Conservation (phyloP, 2,329 filamentous ascomycete genomes). For the Alternaria gansuensis region DNA sequence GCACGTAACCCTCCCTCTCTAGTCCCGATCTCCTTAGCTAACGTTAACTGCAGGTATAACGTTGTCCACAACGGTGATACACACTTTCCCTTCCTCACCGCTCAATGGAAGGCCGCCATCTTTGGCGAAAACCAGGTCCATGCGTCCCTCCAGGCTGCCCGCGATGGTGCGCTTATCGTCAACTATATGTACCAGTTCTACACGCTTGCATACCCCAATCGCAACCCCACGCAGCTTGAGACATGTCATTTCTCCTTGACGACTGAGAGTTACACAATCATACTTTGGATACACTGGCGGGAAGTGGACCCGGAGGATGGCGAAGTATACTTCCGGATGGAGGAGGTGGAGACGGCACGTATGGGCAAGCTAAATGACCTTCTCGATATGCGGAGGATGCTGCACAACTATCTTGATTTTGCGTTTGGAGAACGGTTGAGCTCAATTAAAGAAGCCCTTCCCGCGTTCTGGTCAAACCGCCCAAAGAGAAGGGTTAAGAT, state of each 20-base stretch:
- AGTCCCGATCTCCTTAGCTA: constrained; percentile 4
- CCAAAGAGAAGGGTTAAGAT: constrained; percentile 10
- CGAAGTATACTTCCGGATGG: constrained; percentile 25
- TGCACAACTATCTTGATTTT: constrained; percentile 24
- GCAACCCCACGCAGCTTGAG: constrained; percentile 23
- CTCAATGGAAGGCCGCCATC: constrained; percentile 26
- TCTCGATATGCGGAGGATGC: constrained; percentile 16
- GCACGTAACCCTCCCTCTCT: constrained; percentile 8
- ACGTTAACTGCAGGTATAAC: constrained; percentile 21
- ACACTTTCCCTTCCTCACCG: constrained; percentile 28
- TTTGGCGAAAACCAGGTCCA: constrained; percentile 26
- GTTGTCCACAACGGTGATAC: constrained; percentile 23
- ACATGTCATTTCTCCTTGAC: constrained; percentile 26
- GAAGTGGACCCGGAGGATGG: constrained; percentile 20
- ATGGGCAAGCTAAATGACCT: constrained; percentile 22
- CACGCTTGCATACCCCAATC: constrained; percentile 23
- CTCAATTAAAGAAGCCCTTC: constrained; percentile 23
- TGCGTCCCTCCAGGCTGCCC: constrained; percentile 24
- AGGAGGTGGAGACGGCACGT: constrained; percentile 21
- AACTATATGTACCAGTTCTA: constrained; percentile 31
- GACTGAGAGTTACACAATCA: constrained; percentile 16
- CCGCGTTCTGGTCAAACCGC: constrained; percentile 23
- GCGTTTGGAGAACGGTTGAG: constrained; percentile 20
- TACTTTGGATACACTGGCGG: constrained; percentile 27
- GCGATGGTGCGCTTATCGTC: constrained; percentile 28